phyloP scores from a whole-genome alignment of 202 grass and related monocot species.

The Panicum hallii region DNA sequence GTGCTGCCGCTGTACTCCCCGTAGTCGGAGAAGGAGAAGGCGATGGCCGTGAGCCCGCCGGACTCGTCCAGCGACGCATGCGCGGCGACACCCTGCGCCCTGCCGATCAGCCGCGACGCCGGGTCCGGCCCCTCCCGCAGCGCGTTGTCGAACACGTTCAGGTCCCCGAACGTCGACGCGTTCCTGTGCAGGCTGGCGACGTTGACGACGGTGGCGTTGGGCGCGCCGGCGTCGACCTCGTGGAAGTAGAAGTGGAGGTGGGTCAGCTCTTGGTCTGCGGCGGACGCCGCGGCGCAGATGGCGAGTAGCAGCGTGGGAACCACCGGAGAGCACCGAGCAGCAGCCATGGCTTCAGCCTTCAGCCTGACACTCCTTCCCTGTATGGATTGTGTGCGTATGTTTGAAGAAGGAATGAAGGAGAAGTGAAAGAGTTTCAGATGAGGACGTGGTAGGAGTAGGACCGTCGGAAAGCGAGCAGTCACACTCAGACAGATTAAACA shows the following conservation, averaged over 20 bases:
- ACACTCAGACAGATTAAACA: background rate
- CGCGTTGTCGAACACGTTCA: constrained; percentile 68
- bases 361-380: no score
- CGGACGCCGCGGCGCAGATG: background rate
- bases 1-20: constrained; percentile 55
- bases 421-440: background rate
- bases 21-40: constrained; percentile 63
- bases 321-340: background rate
- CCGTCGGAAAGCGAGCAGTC: background rate
- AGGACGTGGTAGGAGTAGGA: background rate
- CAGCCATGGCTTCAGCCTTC: constrained; percentile 11
- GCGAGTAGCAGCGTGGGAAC: background rate
- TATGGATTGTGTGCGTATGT: background rate
- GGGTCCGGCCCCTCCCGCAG: constrained; percentile 55
- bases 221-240: constrained; percentile 52
- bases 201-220: constrained; percentile 61
- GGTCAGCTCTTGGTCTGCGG: constrained; percentile 3
- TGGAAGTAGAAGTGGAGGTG: constrained; percentile 82
- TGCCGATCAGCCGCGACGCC: constrained; percentile 60
- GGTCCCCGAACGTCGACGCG: constrained; percentile 61
- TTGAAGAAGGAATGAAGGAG: background rate
- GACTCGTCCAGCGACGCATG: constrained; percentile 64
- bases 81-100: constrained; percentile 51
- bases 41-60: constrained; percentile 42
- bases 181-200: constrained; percentile 56